phyloP scores from a whole-genome alignment of 2,329 filamentous ascomycete species.

The Beauveria rudraprayagi region DNA sequence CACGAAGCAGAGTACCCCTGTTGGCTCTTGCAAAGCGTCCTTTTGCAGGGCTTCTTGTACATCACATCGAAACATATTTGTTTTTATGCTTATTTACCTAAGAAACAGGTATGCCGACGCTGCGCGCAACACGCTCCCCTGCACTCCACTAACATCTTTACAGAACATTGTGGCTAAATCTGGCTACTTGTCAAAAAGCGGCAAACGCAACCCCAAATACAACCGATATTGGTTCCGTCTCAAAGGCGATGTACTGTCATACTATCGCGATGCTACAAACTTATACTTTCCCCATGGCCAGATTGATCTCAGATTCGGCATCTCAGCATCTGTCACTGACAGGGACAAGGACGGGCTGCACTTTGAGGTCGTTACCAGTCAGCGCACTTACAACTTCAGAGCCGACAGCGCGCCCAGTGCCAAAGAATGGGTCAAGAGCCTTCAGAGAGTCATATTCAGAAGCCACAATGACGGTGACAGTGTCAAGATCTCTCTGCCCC shows the following conservation, averaged over 20 bases:
- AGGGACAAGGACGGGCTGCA: slow-evolving; percentile 69
- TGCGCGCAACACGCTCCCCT: neutral
- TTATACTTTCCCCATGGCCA: slow-evolving; percentile 88
- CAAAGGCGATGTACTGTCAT: slow-evolving; percentile 85
- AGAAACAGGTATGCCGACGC: slow-evolving; percentile 61
- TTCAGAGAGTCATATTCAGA: slow-evolving; percentile 91
- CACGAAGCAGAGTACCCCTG: slow-evolving; percentile 69
- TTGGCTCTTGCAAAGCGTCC: slow-evolving; percentile 83
- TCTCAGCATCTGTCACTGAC: slow-evolving; percentile 72
- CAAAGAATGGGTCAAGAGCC: slow-evolving; percentile 90
- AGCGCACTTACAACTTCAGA: slow-evolving; percentile 77
- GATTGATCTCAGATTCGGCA: slow-evolving; percentile 85
- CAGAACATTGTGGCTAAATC: slow-evolving; percentile 72
- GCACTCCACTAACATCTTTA: neutral
- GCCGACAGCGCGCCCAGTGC: slow-evolving; percentile 83
- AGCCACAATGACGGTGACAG: slow-evolving; percentile 95
- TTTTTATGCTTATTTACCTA: slow-evolving; percentile 95
- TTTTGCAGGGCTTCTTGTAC: slow-evolving; percentile 93
- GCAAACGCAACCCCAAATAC: slow-evolving; percentile 79
- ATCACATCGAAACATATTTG: slow-evolving; percentile 89
- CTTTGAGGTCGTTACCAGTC: slow-evolving; percentile 75
- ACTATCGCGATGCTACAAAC: slow-evolving; percentile 75
- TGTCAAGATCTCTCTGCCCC: slow-evolving; percentile 88
- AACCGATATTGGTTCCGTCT: slow-evolving; percentile 88
- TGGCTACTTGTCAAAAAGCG: slow-evolving; percentile 80